Evolutionary conservation across 257 asterid species (phyloP), one percentile per base, ranked within the genome.

Genomic region (Solanum piurae): DNA sequence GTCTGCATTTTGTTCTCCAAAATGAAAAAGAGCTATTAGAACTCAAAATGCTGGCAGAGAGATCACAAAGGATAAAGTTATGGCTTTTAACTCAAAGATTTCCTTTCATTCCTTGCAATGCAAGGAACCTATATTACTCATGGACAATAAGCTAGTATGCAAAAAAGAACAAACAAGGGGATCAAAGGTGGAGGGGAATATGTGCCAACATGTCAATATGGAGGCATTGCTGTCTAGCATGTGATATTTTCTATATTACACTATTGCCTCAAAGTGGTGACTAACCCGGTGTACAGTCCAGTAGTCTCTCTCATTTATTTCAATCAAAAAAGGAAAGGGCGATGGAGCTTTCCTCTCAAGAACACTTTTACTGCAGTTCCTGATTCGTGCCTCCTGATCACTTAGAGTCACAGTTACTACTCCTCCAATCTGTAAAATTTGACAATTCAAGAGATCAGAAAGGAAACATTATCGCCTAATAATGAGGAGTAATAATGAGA

Each of bases 231-330:
- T 46, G 29, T 80, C 69, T 80, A 80, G 69, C 10, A 83, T 58
- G 62, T 77, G 55, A 80, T 62, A 27, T 23, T 71, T 87, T 66
- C 86, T 84, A 7, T 7, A 86, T 58, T 49, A 66, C 71, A 27
- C 60, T 34, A 83, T 25, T 58, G 44, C 38, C 42, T 40, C 18
- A 88, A 80, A 85, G 75, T 74, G 82, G 62, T 80, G 85, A 93
- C 94, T 92, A 80, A 95, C 98, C 95, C 95, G 94, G 88, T 94
- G 98, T 83, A 93, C 89, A 40, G 94, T 86, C 97, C 97, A 95
- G 89, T 92, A 85, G 89, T 95, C 86, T 75, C 94, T 92, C 91
- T 93, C 96, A 83, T 94, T 91, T 91, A 94, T 92, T 92, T 95
- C 98, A 89, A 95, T 91, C 88, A 94, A 90, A 88, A 95, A 95